These are phyloP conservation scores for Aspergillus sclerotiicarbonarius DNA, from an alignment of 495 filamentous ascomycete genomes.

Conservation along the genomic window DNA sequence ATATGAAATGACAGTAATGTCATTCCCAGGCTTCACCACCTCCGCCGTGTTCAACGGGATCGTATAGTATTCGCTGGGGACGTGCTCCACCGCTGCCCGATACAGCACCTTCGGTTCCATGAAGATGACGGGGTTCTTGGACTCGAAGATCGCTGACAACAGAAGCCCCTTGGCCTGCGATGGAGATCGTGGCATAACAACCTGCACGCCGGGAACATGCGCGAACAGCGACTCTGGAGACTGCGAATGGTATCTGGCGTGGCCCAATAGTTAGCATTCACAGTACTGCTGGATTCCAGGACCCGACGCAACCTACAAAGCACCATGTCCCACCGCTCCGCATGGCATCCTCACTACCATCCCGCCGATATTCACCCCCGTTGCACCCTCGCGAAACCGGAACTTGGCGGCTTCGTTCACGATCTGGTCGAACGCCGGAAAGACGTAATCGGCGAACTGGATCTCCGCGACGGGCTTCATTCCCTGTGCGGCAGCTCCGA, in stretches of 20 bases:
- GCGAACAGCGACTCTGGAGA: constrained; percentile 91
- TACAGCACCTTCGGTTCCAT: constrained; percentile 98
- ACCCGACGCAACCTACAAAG: constrained; percentile 55
- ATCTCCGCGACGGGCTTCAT: constrained; percentile 95
- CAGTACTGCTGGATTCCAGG: background rate
- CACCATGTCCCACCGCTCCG: constrained; percentile 94
- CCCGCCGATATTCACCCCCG: constrained; percentile 67
- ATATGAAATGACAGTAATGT: constrained; percentile 87
- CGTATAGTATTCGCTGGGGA: constrained; percentile 77
- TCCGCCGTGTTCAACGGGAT: constrained; percentile 89
- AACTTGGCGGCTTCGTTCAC: constrained; percentile 97
- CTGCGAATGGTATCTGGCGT: constrained; percentile 78
- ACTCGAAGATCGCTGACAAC: constrained; percentile 70
- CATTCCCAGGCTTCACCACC: constrained; percentile 75
- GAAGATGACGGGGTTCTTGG: constrained; percentile 89
- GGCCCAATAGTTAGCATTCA: too few relatives aligned
- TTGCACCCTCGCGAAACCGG: constrained; percentile 77
- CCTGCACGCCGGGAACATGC: constrained; percentile 84
- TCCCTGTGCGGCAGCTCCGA: constrained; percentile 84
- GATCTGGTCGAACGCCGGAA: constrained; percentile 94
- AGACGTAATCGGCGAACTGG: constrained; percentile 98
- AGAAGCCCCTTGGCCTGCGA: constrained; percentile 90
- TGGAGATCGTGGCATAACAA: constrained; percentile 88
- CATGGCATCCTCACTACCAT: constrained; percentile 93
- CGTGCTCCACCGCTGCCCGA: constrained; percentile 91